phyloP scores from a whole-genome alignment of 257 asterid species.

The Solanum peruvianum region DNA sequence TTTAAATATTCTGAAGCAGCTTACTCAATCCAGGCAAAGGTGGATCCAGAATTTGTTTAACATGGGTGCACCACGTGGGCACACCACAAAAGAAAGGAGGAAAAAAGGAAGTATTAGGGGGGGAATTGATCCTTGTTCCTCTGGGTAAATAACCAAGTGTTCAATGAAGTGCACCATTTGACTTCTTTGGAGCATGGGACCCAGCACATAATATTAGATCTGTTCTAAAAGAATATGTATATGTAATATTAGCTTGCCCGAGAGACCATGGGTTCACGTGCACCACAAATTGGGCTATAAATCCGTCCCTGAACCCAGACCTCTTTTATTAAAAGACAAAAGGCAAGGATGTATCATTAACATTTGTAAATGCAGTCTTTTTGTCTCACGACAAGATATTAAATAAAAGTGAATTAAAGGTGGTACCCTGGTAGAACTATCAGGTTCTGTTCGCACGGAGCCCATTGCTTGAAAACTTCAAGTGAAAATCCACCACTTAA shows the following conservation, averaged over 20 bases:
- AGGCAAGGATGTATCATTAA: background rate
- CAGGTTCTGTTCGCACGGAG: conserved; percentile 75
- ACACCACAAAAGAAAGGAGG: background rate
- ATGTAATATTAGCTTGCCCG: background rate
- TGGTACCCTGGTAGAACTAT: conserved; percentile 75
- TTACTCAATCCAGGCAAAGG: background rate
- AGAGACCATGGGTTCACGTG: background rate
- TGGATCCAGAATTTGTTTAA: background rate
- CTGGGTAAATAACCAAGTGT: background rate
- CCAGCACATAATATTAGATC: background rate
- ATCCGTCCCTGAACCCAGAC: background rate
- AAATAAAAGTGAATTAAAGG: background rate
- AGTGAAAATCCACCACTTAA: conserved; percentile 89
- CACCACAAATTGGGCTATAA: background rate
- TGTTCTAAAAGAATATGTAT: background rate
- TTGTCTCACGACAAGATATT: background rate
- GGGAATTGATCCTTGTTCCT: background rate
- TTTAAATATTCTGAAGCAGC: background rate
- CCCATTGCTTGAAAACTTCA: conserved; percentile 92
- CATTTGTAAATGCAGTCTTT: background rate
- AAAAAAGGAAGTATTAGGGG: background rate
- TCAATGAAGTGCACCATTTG: background rate
- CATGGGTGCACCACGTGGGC: background rate
- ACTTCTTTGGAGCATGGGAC: background rate
- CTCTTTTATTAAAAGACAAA: background rate